A percentile compares a stretch with the other conserved stretches of the same genome.
These are phyloP conservation scores for Aspergillus felis DNA, from an alignment of 2,329 filamentous ascomycete species.

Conservation along the genomic window DNA sequence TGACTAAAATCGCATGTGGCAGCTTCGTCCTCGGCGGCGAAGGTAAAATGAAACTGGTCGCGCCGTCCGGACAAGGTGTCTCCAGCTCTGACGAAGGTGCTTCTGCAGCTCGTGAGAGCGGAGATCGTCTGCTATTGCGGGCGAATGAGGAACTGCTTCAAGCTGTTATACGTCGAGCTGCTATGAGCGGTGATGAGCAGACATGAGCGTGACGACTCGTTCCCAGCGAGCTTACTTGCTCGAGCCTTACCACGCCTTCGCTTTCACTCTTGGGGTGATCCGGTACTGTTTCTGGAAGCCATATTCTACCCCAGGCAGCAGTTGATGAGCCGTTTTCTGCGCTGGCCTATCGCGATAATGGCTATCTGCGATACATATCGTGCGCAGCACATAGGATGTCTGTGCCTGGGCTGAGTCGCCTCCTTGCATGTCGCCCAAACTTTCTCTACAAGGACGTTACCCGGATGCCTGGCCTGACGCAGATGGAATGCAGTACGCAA, in stretches of 20 bases:
- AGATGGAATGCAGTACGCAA: background rate
- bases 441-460: background rate
- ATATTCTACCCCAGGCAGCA: background rate
- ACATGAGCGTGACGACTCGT: background rate
- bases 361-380: background rate
- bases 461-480: background rate
- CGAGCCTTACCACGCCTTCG: background rate
- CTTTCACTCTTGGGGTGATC: background rate
- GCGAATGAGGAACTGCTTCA: constrained; percentile 32
- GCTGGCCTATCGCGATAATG: background rate
- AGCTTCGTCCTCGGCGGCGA: constrained; percentile 38
- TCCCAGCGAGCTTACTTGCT: background rate
- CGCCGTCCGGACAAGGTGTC: constrained; percentile 12
- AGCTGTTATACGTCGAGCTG: constrained; percentile 28
- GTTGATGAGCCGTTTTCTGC: background rate
- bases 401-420: background rate
- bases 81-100: constrained; percentile 17
- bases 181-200: constrained; percentile 14
- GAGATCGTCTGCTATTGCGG: constrained; percentile 19
- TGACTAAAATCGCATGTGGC: constrained; percentile 37
- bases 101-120: constrained; percentile 10
- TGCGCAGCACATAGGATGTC: too few relatives aligned
- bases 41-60: constrained; percentile 37
- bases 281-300: too few relatives aligned
- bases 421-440: background rate